These are phyloP conservation scores for Hibiscus syriacus DNA, from an alignment of 345 rosid species.

Conservation along the genomic window DNA sequence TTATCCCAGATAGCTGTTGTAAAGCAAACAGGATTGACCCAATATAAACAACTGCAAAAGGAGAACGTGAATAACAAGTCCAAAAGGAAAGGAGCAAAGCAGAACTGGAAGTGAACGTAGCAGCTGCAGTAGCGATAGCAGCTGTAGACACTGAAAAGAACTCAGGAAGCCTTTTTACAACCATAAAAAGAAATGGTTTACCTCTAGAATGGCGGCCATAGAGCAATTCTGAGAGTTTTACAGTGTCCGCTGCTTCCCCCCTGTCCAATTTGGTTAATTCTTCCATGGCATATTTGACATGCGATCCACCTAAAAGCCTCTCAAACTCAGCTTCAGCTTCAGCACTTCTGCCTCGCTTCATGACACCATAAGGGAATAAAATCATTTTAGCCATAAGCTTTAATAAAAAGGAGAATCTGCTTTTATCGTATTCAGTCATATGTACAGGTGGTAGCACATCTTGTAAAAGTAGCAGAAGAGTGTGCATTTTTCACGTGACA, in stretches of 20 bases:
- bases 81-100: slow-evolving; percentile 18
- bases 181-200: slow-evolving; percentile 17
- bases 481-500: neutral
- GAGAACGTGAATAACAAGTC: slow-evolving; percentile 65
- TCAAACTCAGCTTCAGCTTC: slow-evolving; percentile 86
- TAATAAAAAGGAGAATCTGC: neutral
- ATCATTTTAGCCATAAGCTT: slow-evolving; percentile 1
- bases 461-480: neutral
- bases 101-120: neutral
- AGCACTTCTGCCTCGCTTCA: slow-evolving; percentile 69
- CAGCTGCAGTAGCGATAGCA: slow-evolving; percentile 5
- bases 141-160: neutral
- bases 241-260: slow-evolving; percentile 56
- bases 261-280: slow-evolving; percentile 71
- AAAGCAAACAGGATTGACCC: slow-evolving; percentile 99
- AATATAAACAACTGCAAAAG: slow-evolving; percentile 99
- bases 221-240: slow-evolving; percentile 62
- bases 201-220: slow-evolving; percentile 84
- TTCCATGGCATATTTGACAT: slow-evolving; percentile 68
- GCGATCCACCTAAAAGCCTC: slow-evolving; percentile 75
- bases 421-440: neutral
- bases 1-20: slow-evolving; percentile 99
- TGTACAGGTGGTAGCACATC: neutral
- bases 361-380: slow-evolving; percentile 15
- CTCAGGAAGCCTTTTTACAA: slow-evolving; percentile 6